Evolutionary conservation across 2,329 filamentous ascomycete species (phyloP), one percentile per base, ranked within the genome.

Genomic region (Cercospora sp.): DNA sequence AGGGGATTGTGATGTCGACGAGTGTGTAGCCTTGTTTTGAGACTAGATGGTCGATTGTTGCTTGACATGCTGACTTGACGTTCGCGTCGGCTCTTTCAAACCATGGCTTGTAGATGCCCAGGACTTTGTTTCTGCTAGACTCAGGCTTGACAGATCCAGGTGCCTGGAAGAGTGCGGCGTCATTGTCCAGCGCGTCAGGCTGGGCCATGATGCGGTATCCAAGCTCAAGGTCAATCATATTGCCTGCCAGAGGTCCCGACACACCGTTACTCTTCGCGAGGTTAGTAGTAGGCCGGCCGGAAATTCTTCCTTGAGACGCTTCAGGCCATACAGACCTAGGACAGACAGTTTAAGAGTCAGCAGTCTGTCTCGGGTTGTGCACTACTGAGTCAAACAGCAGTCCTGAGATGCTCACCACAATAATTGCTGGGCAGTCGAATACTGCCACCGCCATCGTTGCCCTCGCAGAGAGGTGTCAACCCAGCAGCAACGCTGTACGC

Each of bases 181-280:
- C 80, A 0, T 85, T 82, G 76, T 90, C 85, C 2, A 84, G 79
- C 0, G 89, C 87, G 74, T 97, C 86, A 0, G 92, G 91, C 63
- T 88, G 85, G 2, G 91, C 86, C 86, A 96, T 93, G 74, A 91
- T 78, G 61, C 91, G 89, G 81, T 95, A 97, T n/a, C 91, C 90
- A 63, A 93, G 84, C 69, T 90, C 90, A 5, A 97, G 86, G 75
- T 97, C 94, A 40, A 89, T 84, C 70, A 91, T 91, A 65, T 86
- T 94, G 59, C 88, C 85, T 16, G 92, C 90, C 74, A 97, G 86
- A 7, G 94, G 93, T 0, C 92, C 92, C 6, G 87, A 83, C 16
- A 95, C 90, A 66, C 86, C 87, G 37, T 88, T 89, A 0, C 86
- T 90, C 37, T 85, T 83, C 28, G 86, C 86, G 62, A 88, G 83